A percentile compares a stretch with the other conserved stretches of the same genome.
Conservation (phyloP, 2,329 filamentous ascomycete species). For the Fusarium citri region DNA sequence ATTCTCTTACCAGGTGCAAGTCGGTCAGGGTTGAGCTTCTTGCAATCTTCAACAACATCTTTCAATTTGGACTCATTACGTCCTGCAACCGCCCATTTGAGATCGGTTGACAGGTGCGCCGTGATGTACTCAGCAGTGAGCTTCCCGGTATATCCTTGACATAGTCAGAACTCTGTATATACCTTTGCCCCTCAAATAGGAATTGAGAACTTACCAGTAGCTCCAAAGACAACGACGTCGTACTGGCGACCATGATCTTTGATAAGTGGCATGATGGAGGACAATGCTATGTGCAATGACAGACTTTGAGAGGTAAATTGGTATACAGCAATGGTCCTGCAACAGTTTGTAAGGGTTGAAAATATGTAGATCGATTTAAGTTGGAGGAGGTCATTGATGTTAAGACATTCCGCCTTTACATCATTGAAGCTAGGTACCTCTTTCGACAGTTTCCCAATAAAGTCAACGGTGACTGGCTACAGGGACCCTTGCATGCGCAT, state of each 20-base stretch:
- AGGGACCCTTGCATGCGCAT: constrained; percentile 14
- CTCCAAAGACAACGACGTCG: constrained; percentile 68
- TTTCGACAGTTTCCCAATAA: constrained; percentile 1
- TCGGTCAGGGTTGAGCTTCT: constrained; percentile 75
- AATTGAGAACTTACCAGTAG: constrained; percentile 60
- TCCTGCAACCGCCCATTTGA: constrained; percentile 90
- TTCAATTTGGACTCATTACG: constrained; percentile 82
- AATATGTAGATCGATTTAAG: not conserved
- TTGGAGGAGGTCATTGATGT: constrained; percentile 11
- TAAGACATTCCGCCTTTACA: constrained; percentile 20
- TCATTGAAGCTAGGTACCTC: constrained; percentile 5
- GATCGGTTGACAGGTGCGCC: constrained; percentile 74
- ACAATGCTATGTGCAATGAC: not conserved
- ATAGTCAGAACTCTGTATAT: not conserved
- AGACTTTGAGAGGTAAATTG: not conserved
- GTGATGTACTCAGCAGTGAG: constrained; percentile 81
- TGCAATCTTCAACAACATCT: constrained; percentile 73
- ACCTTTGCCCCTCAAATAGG: not conserved
- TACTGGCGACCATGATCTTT: constrained; percentile 66
- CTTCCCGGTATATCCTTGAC: constrained; percentile 83
- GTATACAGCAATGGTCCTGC: not conserved
- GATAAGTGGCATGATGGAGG: constrained; percentile 55
- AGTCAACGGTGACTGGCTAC: not conserved
- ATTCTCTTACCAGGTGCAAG: constrained; percentile 70
- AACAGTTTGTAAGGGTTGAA: not conserved